A percentile compares a stretch with the other conserved stretches of the same genome.
Conservation (phyloP, 805 yeast genomes). For the Lachancea sp. region DNA sequence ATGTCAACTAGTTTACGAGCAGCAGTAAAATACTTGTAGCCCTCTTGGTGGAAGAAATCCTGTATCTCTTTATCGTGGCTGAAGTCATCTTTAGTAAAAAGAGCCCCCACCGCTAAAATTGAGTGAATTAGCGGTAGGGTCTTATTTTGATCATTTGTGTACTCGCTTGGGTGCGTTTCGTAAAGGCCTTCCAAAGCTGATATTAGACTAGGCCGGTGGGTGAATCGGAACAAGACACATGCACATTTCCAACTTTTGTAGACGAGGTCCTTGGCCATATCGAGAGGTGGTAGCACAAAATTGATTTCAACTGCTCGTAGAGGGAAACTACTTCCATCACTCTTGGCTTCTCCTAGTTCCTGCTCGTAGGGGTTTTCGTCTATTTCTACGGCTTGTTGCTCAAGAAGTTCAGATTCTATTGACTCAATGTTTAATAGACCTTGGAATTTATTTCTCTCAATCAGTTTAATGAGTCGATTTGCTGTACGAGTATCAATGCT, state of each 20-base stretch:
- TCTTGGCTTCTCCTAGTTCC: not conserved
- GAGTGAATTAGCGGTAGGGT: constrained; percentile 77
- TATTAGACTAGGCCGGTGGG: constrained; percentile 76
- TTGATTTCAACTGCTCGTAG: constrained; percentile 24
- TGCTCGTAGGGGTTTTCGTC: not conserved
- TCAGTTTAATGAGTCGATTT: not conserved
- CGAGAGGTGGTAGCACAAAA: constrained; percentile 57
- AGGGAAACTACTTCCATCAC: not conserved
- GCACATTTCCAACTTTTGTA: constrained; percentile 80
- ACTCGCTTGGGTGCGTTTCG: constrained; percentile 63
- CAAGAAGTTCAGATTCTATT: constrained; percentile 1
- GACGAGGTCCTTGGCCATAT: constrained; percentile 62
- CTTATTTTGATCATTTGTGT: constrained; percentile 65
- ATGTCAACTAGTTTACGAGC: constrained; percentile 76
- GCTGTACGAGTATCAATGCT: not conserved
- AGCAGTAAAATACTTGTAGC: constrained; percentile 71
- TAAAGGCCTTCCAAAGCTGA: constrained; percentile 70
- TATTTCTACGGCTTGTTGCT: not conserved
- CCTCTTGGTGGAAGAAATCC: constrained; percentile 57
- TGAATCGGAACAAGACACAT: constrained; percentile 76
- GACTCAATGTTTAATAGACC: constrained; percentile 4
- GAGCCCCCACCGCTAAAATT: constrained; percentile 83
- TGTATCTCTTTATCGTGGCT: constrained; percentile 31
- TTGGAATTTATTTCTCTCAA: constrained; percentile 3
- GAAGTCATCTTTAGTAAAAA: constrained; percentile 53